phyloP scores from a whole-genome alignment of 305 asterid genomes.

The Fraxinus platypoda region DNA sequence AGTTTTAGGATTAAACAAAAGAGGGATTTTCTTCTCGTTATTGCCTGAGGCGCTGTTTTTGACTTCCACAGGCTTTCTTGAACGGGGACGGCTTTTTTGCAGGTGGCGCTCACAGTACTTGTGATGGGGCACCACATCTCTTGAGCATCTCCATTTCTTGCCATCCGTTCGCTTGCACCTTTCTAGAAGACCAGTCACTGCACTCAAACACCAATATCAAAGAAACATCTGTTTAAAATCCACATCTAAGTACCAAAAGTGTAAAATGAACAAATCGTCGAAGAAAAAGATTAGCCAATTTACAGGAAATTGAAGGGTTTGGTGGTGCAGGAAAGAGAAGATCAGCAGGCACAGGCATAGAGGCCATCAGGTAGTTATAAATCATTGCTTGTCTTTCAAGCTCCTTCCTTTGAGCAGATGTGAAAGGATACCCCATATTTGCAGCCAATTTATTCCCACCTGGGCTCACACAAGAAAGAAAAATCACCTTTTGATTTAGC shows the following conservation, averaged over 20 bases:
- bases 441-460: slow-evolving; percentile 40
- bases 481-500: background rate
- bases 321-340: slow-evolving; percentile 50
- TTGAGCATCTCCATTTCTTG: slow-evolving; percentile 93
- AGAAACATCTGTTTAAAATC: background rate
- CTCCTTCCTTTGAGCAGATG: slow-evolving; percentile 79
- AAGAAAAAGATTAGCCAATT: background rate
- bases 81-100: slow-evolving; percentile 89
- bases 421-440: slow-evolving; percentile 55
- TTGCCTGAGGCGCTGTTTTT: slow-evolving; percentile 72
- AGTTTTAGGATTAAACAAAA: slow-evolving; percentile 27
- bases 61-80: slow-evolving; percentile 99
- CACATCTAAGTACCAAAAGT: background rate
- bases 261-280: background rate
- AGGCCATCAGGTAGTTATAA: slow-evolving; percentile 65
- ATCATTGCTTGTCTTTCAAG: slow-evolving; percentile 82
- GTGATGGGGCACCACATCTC: slow-evolving; percentile 73
- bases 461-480: background rate
- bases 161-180: slow-evolving; percentile 92
- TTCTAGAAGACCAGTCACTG: slow-evolving; percentile 52
- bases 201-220: slow-evolving; percentile 11
- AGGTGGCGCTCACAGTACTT: slow-evolving; percentile 92
- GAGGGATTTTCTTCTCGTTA: background rate
- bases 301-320: slow-evolving; percentile 36
- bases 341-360: slow-evolving; percentile 71